A percentile compares a stretch with the other conserved stretches of the same genome.
phyloP scores from a whole-genome alignment of 805 yeast species.

The Helenozyma rhizophorensis region DNA sequence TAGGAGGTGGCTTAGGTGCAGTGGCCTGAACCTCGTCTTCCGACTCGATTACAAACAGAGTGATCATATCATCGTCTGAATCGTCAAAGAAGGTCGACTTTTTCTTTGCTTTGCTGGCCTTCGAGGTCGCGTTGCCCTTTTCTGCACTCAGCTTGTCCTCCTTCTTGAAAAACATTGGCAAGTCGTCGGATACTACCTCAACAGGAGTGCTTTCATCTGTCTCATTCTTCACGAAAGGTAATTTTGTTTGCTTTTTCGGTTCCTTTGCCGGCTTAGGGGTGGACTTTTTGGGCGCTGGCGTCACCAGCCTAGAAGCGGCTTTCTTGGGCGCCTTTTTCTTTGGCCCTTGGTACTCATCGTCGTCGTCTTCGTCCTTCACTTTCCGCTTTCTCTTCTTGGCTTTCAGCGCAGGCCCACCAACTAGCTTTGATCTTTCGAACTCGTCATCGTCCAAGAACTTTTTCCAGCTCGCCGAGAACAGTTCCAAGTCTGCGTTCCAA shows the following conservation, averaged over 20 bases:
- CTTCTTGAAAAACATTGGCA: slow-evolving; percentile 15
- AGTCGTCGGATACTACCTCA: slow-evolving; percentile 3
- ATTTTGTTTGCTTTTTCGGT: slow-evolving; percentile 5
- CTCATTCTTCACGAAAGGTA: slow-evolving; percentile 6
- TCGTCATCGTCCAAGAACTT: slow-evolving; percentile 64
- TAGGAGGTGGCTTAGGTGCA: slow-evolving; percentile 1
- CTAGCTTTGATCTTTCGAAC: slow-evolving; percentile 48
- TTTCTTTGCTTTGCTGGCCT: too few relatives aligned
- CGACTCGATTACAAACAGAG: slow-evolving; percentile 4
- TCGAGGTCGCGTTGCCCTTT: slow-evolving; percentile 1
- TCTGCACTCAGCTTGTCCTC: neutral
- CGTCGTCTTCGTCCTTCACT: slow-evolving; percentile 12
- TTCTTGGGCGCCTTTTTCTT: slow-evolving; percentile 11
- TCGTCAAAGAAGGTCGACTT: slow-evolving; percentile 11
- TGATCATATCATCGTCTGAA: slow-evolving; percentile 11
- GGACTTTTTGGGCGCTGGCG: slow-evolving; percentile 1
- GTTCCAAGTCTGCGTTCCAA: slow-evolving; percentile 82
- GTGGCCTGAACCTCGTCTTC: slow-evolving; percentile 3
- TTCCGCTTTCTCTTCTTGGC: slow-evolving; percentile 36
- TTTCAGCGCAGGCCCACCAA: slow-evolving; percentile 34
- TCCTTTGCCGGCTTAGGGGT: neutral
- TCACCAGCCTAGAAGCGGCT: neutral
- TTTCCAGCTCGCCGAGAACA: slow-evolving; percentile 62
- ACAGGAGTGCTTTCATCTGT: slow-evolving; percentile 2
- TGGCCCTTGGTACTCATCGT: slow-evolving; percentile 10